Evolutionary conservation across 352 stramenopile genomes (phyloP).

Genomic region (Globisporangium paroecandrum): DNA sequence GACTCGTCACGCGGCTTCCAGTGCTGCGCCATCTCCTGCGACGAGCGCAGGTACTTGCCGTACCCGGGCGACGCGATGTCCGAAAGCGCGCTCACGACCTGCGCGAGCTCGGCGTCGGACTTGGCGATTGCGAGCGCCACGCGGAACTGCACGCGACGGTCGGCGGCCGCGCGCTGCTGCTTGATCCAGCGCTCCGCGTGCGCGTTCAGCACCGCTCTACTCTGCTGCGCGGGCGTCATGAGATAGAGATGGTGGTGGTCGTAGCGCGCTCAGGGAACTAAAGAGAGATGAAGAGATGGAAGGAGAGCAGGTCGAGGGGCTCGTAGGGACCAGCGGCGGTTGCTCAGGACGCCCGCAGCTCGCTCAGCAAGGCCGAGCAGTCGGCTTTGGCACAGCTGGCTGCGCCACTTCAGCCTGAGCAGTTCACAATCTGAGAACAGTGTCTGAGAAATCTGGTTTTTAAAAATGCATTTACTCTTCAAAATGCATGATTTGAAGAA

Average conservation of each 20-base stretch:
- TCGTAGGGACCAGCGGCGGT: too few relatives aligned
- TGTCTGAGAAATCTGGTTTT: too few relatives aligned
- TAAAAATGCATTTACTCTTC: too few relatives aligned
- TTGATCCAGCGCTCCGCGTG: constrained; percentile 12
- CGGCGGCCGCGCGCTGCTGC: constrained; percentile 20
- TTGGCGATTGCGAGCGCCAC: constrained; percentile 34
- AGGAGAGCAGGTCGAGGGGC: not conserved
- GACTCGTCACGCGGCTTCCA: constrained; percentile 31
- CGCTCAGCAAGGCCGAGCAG: too few relatives aligned
- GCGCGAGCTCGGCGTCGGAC: constrained; percentile 32
- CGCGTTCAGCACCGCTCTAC: constrained; percentile 14
- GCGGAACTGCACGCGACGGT: constrained; percentile 29
- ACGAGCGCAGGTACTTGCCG: constrained; percentile 36
- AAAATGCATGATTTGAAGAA: too few relatives aligned
- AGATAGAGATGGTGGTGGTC: not conserved
- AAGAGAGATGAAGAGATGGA: not conserved
- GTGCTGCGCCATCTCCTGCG: constrained; percentile 34
- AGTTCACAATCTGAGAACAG: too few relatives aligned
- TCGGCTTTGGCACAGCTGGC: too few relatives aligned
- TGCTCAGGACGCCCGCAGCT: too few relatives aligned
- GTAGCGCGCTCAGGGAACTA: not conserved
- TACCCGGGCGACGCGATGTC: constrained; percentile 50
- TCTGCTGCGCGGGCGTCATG: not conserved
- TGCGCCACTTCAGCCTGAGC: too few relatives aligned
- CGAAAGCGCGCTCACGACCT: constrained; percentile 35